Conservation (phyloP, 805 yeast species). For the Saccharomycopsis amapae region DNA sequence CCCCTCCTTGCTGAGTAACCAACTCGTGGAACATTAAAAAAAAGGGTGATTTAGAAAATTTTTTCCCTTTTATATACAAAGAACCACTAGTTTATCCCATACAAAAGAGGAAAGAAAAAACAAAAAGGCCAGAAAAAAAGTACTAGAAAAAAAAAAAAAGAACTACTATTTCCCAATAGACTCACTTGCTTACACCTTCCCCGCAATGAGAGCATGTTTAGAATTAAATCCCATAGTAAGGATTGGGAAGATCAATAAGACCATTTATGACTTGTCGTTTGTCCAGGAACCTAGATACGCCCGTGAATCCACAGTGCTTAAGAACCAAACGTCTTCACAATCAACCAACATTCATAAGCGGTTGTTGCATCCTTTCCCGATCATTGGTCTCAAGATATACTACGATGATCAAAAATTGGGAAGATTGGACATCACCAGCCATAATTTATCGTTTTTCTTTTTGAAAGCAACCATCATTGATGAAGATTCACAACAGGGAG, state of each 20-base stretch:
- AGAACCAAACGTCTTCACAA: not conserved
- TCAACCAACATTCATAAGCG: conserved; percentile 9
- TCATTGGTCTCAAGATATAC: conserved; percentile 9
- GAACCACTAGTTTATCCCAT: too few species aligned
- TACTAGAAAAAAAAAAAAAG: not conserved
- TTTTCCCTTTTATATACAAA: too few species aligned
- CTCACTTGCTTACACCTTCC: not conserved
- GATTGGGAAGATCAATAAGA: not conserved
- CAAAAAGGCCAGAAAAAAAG: too few species aligned
- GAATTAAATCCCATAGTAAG: not conserved
- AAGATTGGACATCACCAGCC: conserved; percentile 1
- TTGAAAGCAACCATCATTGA: conserved; percentile 1
- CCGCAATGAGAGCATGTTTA: conserved; percentile 6
- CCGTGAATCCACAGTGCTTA: conserved; percentile 13
- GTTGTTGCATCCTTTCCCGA: conserved; percentile 17
- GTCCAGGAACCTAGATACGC: conserved; percentile 19
- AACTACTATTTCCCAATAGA: not conserved
- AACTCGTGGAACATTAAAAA: too few species aligned
- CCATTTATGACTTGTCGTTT: conserved; percentile 10
- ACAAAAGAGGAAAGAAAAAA: too few species aligned
- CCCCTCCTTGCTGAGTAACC: too few species aligned
- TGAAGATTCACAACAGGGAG: not conserved
- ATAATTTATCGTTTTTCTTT: conserved; percentile 3
- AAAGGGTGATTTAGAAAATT: too few species aligned
- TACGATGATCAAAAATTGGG: not conserved